phyloP scores from a whole-genome alignment of 2,329 filamentous ascomycete species.

The Pseudogymnoascus sp. region DNA sequence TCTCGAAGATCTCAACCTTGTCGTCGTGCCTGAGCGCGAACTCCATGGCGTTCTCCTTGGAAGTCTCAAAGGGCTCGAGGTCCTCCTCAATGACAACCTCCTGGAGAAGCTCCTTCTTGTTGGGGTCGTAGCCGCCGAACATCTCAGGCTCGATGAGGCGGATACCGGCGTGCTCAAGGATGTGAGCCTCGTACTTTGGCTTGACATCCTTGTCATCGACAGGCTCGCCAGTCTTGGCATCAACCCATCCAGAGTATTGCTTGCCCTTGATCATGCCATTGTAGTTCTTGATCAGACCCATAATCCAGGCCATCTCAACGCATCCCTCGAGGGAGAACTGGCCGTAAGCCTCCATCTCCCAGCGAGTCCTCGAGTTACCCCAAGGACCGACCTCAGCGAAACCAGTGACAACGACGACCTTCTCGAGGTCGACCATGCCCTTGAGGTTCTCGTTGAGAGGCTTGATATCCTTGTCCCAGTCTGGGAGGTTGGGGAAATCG shows the following conservation, averaged over 20 bases:
- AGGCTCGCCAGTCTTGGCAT: constrained; percentile 86
- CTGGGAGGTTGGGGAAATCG: constrained; percentile 81
- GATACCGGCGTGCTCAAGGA: constrained; percentile 94
- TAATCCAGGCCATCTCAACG: constrained; percentile 99
- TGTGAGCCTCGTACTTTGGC: constrained; percentile 92
- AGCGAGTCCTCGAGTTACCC: constrained; percentile 96
- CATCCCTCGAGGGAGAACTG: constrained; percentile 97
- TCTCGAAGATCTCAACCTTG: constrained; percentile 95
- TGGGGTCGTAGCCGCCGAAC: constrained; percentile 93
- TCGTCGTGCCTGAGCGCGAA: constrained; percentile 97
- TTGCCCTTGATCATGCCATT: constrained; percentile 94
- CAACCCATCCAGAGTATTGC: constrained; percentile 94
- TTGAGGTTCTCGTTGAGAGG: constrained; percentile 83
- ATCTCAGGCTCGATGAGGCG: constrained; percentile 96
- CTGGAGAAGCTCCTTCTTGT: constrained; percentile 96
- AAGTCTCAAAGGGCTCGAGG: constrained; percentile 91
- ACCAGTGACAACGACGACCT: constrained; percentile 94
- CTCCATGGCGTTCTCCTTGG: constrained; percentile 94
- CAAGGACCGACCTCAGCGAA: constrained; percentile 95
- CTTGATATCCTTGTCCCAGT: constrained; percentile 86
- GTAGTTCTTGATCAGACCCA: constrained; percentile 98
- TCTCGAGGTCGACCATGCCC: constrained; percentile 98
- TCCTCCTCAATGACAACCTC: constrained; percentile 97
- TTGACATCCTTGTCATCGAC: constrained; percentile 99
- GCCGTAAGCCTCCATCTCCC: constrained; percentile 98